phyloP scores from a whole-genome alignment of 2,329 filamentous ascomycete genomes.

The Pestalotiopsis sp. region DNA sequence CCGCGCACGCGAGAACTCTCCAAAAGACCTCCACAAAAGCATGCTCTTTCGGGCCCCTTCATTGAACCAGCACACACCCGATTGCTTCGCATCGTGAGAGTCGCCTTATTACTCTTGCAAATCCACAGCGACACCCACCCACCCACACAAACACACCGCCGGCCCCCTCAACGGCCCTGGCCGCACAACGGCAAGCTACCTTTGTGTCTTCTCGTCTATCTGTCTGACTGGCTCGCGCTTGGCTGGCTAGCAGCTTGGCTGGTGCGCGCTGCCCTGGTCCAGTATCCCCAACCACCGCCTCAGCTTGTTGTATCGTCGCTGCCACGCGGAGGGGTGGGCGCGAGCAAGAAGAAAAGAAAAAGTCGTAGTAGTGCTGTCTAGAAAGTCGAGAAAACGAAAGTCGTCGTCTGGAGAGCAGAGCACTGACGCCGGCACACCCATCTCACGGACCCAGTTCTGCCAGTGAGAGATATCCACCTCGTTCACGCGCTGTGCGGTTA shows the following conservation, averaged over 20 bases:
- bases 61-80: not conserved
- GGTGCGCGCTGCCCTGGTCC: not conserved
- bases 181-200: not conserved
- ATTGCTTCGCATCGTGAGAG: constrained; percentile 3
- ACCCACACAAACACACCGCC: constrained; percentile 1
- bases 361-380: too few species aligned
- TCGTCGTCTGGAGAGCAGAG: not conserved
- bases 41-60: constrained; percentile 1
- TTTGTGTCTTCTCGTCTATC: not conserved
- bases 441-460: not conserved
- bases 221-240: not conserved
- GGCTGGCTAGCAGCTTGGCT: not conserved
- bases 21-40: constrained; percentile 9
- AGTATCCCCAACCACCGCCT: not conserved
- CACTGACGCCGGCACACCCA: not conserved
- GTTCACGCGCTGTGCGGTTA: not conserved
- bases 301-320: too few species aligned
- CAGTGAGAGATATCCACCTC: not conserved
- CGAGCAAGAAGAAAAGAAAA: too few species aligned
- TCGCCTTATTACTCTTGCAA: not conserved
- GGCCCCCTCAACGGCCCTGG: not conserved
- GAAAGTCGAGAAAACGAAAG: not conserved
- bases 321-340: too few species aligned
- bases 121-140: not conserved
- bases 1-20: constrained; percentile 7